Evolutionary conservation across 164 flowering plant species (phyloP), one percentile per base, ranked within the genome.

Genomic region (Macadamia tetraphylla): DNA sequence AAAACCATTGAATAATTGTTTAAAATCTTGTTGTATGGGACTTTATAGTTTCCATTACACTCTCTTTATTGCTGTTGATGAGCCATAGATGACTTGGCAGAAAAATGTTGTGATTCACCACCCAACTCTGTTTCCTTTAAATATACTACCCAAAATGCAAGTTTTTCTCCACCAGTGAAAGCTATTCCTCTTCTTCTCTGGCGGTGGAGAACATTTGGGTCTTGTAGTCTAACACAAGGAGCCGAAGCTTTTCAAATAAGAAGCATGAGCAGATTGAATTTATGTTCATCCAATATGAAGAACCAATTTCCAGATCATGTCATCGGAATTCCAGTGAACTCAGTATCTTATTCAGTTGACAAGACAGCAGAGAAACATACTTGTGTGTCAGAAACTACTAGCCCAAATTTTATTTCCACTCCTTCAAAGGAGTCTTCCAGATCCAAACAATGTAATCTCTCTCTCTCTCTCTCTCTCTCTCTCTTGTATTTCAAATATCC

Each of bases 11-110:
- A 23, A 23, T 23, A 23, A 23, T 23, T 23, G 0, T 23, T 23
- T 23, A 23, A 23, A 23, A 23, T 23, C 23, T 23, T 23, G 23
- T 23, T 0, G 23, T 23, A 23, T 23, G 23, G 23, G 23, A 23
- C 23, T 23, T 23, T n/a, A n/a, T n/a, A n/a, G n/a, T n/a, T n/a
- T 44, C 55, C 61, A 63, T 23, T 55, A 44, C 42, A 42, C 0
- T 30, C 17, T 55, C 67, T 70, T 63, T 56, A 55, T 57, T 31
- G 56, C 0, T 57, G 42, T 15, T 66, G 62, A 60, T 71, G 74
- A 71, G 55, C 62, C 70, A 61, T 40, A 14, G 53, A 65, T 71
- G 69, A 71, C 74, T 60, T 51, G 64, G 35, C 68, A 70, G n/a
- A 18, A 64, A 14, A 64, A 70, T 44, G 67, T 58, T 63, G 31